Percentiles rank a stretch among this genome's conserved stretches.
These are phyloP conservation scores for Selaginella moellendorffii DNA, from an alignment of 75 land plant species.

Conservation along the genomic window DNA sequence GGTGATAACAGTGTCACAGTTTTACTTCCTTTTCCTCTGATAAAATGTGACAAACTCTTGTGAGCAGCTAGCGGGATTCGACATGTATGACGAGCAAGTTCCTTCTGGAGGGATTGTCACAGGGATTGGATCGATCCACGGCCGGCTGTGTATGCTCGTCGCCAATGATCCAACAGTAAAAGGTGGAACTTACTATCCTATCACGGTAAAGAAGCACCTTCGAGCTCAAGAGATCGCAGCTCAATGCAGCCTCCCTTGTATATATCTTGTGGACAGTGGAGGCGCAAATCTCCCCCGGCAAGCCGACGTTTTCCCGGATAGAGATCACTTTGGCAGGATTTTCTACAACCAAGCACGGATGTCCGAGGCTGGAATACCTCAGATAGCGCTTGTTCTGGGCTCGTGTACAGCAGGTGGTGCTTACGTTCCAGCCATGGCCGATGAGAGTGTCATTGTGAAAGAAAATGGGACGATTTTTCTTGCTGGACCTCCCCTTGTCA, in stretches of 20 bases:
- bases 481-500: constrained; percentile 8
- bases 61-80: not conserved
- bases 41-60: not conserved
- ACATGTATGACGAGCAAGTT: not conserved
- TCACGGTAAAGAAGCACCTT: constrained; percentile 5
- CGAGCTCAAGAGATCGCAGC: not conserved
- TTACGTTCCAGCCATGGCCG: constrained; percentile 5
- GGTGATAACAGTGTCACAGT: not conserved
- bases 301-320: constrained; percentile 7
- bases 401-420: constrained; percentile 3
- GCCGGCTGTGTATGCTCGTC: constrained; percentile 5
- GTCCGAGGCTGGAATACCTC: not conserved
- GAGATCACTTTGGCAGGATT: constrained; percentile 5
- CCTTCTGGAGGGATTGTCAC: not conserved
- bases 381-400: constrained; percentile 1
- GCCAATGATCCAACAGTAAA: constrained; percentile 8
- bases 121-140: constrained; percentile 1
- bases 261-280: constrained; percentile 10
- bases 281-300: constrained; percentile 8
- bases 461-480: constrained; percentile 9
- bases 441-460: constrained; percentile 8
- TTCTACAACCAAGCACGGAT: constrained; percentile 7
- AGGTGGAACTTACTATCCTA: constrained; percentile 6
- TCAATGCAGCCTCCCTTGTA: constrained; percentile 7
- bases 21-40: not conserved